A percentile compares a stretch with the other conserved stretches of the same genome.
These are phyloP conservation scores for Trichosporon ovoides DNA, from an alignment of 1,284 basidiomycete species.

Conservation along the genomic window DNA sequence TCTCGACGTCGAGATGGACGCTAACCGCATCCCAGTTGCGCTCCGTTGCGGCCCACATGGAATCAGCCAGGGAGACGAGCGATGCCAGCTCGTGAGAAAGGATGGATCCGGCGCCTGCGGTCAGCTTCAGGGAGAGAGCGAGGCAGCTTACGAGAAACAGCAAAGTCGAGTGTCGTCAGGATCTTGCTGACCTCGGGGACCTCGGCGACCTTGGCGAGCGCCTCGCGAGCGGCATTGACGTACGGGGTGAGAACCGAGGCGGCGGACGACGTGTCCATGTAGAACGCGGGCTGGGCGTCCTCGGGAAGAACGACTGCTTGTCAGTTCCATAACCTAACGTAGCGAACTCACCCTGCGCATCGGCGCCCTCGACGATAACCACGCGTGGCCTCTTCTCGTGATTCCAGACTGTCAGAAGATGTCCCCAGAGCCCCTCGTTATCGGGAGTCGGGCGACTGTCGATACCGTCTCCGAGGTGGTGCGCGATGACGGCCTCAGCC, in stretches of 20 bases:
- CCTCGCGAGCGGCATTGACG: slow-evolving; percentile 11
- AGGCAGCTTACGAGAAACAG: slow-evolving; percentile 8
- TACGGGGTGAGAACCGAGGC: slow-evolving; percentile 15
- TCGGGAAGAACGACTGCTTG: neutral
- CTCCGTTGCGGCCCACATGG: slow-evolving; percentile 26
- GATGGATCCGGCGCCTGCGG: slow-evolving; percentile 34
- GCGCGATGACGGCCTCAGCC: slow-evolving; percentile 44
- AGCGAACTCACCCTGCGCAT: slow-evolving; percentile 32
- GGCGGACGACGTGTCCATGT: slow-evolving; percentile 9
- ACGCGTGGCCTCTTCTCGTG: slow-evolving; percentile 32
- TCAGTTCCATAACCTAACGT: neutral
- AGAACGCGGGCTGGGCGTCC: slow-evolving; percentile 13
- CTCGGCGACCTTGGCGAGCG: slow-evolving; percentile 6
- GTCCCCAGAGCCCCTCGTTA: slow-evolving; percentile 43
- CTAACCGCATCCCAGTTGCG: slow-evolving; percentile 41
- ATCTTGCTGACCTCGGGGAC: slow-evolving; percentile 17
- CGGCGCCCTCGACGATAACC: slow-evolving; percentile 42
- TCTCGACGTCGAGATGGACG: slow-evolving; percentile 33
- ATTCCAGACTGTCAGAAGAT: slow-evolving; percentile 32
- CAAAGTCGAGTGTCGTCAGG: slow-evolving; percentile 16
- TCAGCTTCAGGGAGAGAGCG: slow-evolving; percentile 9
- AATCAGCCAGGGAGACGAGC: slow-evolving; percentile 41
- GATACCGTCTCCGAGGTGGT: slow-evolving; percentile 43
- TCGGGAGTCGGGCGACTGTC: slow-evolving; percentile 37
- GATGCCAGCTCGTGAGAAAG: slow-evolving; percentile 43